A percentile compares a stretch with the other conserved stretches of the same genome.
Conservation (phyloP, 306 rosid species). For the Cicer chorassanicum region DNA sequence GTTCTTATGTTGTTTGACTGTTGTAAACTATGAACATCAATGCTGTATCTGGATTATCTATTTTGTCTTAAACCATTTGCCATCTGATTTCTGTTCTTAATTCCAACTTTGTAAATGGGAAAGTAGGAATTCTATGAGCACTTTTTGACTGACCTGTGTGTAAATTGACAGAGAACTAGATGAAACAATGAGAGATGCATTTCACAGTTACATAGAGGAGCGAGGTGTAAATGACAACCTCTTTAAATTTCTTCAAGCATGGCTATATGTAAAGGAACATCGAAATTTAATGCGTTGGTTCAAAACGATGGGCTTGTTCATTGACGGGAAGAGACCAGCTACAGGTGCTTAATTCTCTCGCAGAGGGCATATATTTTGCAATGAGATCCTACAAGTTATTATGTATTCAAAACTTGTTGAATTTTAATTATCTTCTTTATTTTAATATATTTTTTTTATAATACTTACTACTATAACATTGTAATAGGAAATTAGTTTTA, state of each 20-base stretch:
- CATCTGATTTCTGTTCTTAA: neutral
- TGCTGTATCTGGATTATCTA: neutral
- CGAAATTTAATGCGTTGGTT: constrained; percentile 89
- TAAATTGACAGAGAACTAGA: constrained; percentile 73
- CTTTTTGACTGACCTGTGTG: constrained; percentile 10
- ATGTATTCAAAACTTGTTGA: constrained; percentile 33
- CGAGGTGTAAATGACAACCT: constrained; percentile 83
- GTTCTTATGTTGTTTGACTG: neutral
- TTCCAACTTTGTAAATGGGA: neutral
- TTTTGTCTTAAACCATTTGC: neutral
- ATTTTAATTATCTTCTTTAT: neutral
- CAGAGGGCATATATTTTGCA: constrained; percentile 32
- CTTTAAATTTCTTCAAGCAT: constrained; percentile 89
- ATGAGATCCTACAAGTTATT: neutral
- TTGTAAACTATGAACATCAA: neutral
- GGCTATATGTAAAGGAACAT: constrained; percentile 94
- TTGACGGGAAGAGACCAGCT: constrained; percentile 57
- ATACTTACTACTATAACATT: neutral
- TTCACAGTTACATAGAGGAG: constrained; percentile 83
- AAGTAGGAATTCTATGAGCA: neutral
- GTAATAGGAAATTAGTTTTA: too few species aligned
- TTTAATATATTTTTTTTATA: constrained; percentile 9
- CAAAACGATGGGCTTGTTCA: constrained; percentile 67
- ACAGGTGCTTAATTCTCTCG: constrained; percentile 48
- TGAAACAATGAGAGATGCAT: constrained; percentile 75